Evolutionary conservation across 2,329 filamentous ascomycete genomes (phyloP).

Genomic region (Cladorrhinum sp.): DNA sequence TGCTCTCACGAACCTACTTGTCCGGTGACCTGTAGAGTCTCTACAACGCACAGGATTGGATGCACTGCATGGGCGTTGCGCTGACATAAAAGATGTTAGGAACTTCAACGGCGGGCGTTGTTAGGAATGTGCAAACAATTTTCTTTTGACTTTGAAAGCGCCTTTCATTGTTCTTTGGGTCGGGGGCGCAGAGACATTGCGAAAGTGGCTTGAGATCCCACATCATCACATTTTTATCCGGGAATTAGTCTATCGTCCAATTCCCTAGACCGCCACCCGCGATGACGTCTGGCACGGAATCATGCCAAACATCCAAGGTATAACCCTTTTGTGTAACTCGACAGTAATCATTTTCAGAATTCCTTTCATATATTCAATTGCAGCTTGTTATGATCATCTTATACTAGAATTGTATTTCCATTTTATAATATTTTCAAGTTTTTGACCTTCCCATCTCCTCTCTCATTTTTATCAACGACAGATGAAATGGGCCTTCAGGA

Average conservation of each 20-base stretch:
- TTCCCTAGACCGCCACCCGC: not conserved
- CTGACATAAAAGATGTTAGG: no score
- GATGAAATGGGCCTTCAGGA: constrained; percentile 6
- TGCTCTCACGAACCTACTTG: no score
- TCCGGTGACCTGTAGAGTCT: no score
- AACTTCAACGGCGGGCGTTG: no score
- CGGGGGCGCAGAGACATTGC: not conserved
- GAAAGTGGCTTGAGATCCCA: not conserved
- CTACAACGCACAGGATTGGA: no score
- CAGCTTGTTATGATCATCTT: not conserved
- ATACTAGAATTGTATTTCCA: not conserved
- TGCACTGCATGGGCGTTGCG: not conserved
- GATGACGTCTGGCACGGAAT: constrained; percentile 1
- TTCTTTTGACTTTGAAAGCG: not conserved
- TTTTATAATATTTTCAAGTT: not conserved
- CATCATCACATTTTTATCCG: constrained; percentile 4
- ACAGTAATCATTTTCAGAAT: not conserved
- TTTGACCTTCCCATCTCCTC: not conserved
- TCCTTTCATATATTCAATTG: not conserved
- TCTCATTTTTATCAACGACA: not conserved
- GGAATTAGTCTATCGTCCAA: not conserved
- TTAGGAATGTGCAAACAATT: no score
- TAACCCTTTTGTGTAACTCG: not conserved
- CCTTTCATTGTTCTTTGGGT: not conserved
- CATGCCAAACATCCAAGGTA: not conserved